A percentile compares a stretch with the other conserved stretches of the same genome.
phyloP scores from a whole-genome alignment of 2,329 filamentous ascomycete genomes.

The Alternaria ethzedia region DNA sequence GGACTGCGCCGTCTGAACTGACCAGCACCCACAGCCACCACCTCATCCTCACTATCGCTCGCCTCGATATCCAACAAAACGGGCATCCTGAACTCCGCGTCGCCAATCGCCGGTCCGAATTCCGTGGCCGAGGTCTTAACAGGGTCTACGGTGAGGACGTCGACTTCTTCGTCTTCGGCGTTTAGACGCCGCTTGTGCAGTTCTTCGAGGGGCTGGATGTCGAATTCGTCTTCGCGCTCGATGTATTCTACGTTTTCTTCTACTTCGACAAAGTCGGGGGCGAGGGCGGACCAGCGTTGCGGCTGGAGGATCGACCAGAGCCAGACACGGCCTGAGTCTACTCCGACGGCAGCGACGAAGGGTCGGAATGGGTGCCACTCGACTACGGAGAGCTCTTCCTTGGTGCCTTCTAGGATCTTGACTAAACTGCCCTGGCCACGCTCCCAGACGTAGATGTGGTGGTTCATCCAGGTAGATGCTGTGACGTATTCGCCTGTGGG shows the following conservation, averaged over 20 bases:
- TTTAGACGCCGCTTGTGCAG: conserved; percentile 90
- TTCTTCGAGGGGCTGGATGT: conserved; percentile 94
- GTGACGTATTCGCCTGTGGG: conserved; percentile 94
- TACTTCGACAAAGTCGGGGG: conserved; percentile 95
- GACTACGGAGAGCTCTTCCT: conserved; percentile 94
- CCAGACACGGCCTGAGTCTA: conserved; percentile 92
- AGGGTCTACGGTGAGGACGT: conserved; percentile 80
- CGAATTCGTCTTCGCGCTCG: conserved; percentile 95
- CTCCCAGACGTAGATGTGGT: conserved; percentile 99
- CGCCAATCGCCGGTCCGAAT: conserved; percentile 49
- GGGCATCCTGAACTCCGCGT: conserved; percentile 82
- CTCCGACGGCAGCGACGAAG: conserved; percentile 85
- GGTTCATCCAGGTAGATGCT: conserved; percentile 96
- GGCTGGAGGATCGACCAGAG: conserved; percentile 95
- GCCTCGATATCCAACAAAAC: conserved; percentile 91
- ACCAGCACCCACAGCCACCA: conserved; percentile 70
- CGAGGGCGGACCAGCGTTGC: conserved; percentile 95
- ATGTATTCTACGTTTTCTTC: conserved; percentile 98
- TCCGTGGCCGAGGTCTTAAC: conserved; percentile 60
- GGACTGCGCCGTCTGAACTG: conserved; percentile 88
- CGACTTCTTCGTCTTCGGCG: conserved; percentile 90
- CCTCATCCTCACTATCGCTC: conserved; percentile 94
- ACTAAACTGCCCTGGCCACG: conserved; percentile 90
- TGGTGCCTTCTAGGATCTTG: conserved; percentile 94
- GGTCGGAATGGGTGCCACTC: conserved; percentile 95